Conservation (phyloP, 495 filamentous ascomycete species). For the Emericellopsis terricola region DNA sequence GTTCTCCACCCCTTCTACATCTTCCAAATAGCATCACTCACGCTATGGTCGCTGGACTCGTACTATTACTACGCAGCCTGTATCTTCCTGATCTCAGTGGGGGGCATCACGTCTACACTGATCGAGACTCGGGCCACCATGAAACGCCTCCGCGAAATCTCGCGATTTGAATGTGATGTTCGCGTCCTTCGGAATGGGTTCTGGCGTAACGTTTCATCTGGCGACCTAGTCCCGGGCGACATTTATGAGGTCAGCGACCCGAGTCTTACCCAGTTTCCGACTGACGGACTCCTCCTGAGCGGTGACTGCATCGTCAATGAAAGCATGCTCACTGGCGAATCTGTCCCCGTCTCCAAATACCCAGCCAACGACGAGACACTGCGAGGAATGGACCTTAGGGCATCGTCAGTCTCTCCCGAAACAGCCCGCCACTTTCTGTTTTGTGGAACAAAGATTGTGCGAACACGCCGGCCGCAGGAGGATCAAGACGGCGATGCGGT, state of each 20-base stretch:
- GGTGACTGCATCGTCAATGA: constrained; percentile 99
- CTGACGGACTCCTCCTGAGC: constrained; percentile 78
- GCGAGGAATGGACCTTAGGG: constrained; percentile 48
- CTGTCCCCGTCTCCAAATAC: constrained; percentile 85
- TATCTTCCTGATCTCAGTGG: constrained; percentile 87
- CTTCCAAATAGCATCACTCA: constrained; percentile 87
- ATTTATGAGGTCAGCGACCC: constrained; percentile 96
- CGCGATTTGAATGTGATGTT: constrained; percentile 85
- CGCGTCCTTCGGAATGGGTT: constrained; percentile 87
- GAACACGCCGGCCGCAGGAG: constrained; percentile 75
- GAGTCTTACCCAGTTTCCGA: constrained; percentile 80
- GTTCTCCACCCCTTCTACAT: constrained; percentile 96
- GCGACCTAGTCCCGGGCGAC: constrained; percentile 86
- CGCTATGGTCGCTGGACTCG: constrained; percentile 86
- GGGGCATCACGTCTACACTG: constrained; percentile 78
- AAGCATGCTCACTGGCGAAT: constrained; percentile 98
- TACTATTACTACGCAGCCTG: constrained; percentile 97
- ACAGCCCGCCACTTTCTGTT: constrained; percentile 82
- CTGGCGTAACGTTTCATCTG: constrained; percentile 75
- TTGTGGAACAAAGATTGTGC: constrained; percentile 86
- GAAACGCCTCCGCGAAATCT: constrained; percentile 79
- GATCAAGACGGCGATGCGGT: constrained; percentile 71
- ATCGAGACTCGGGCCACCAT: constrained; percentile 86
- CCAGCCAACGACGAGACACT: constrained; percentile 76
- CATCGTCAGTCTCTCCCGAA: constrained; percentile 60